Base-by-base conservation (phyloP, 768 basidiomycete genomes). In the Rhizopogon roseolus region DNA sequence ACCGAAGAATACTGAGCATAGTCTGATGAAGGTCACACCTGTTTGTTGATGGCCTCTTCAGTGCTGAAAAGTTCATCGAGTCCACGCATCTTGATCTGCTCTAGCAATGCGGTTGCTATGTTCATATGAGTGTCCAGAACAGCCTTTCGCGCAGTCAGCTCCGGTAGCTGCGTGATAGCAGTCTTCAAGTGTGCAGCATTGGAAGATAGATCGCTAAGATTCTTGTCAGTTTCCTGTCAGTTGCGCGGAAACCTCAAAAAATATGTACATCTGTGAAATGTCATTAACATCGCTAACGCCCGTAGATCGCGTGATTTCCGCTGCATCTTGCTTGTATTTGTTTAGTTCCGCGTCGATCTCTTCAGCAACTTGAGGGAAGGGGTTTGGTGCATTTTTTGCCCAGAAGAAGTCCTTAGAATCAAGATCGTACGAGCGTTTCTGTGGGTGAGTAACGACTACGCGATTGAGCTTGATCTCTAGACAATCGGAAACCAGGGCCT, bases 331-430 rank as follows among this genome's bases (percentile, higher is more conserved):
- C 74, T 98, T 98, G 64, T 88, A 96, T 71, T 86, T 85, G 71
- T 87, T 93, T 60, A 98, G 71, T 68, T 98, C 97, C 6, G 77
- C 62, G 63, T 99, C 93, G 50, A 99, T 98, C 58, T 98, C 96
- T 66, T 97, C 97, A 2, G 97, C 96, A 4, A 99, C 97, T 60
- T 97, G 92, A 38, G 97, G 97, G 78, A 99, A 99, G 5, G 96
- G 96, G 56, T 90, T 92, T 7, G 91, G 86, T 1, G 95, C 93
- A 64, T 98, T 97, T 67, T 90, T 93, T 2, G 86, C 88, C 97
- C 97, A 99, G 76, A 99, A 99, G 72, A 97, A 99, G 70, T 99
- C 97, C 64, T 96, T 98, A 19, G 92, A 86, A 70, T 98, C 97
- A 34, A 99, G 84, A 71, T 99, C 97, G 62, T 98, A 98, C 0